Percentiles rank a stretch among this genome's conserved stretches.
phyloP scores from a whole-genome alignment of 2,329 filamentous ascomycete genomes.

The Monosporascus cannonballus region DNA sequence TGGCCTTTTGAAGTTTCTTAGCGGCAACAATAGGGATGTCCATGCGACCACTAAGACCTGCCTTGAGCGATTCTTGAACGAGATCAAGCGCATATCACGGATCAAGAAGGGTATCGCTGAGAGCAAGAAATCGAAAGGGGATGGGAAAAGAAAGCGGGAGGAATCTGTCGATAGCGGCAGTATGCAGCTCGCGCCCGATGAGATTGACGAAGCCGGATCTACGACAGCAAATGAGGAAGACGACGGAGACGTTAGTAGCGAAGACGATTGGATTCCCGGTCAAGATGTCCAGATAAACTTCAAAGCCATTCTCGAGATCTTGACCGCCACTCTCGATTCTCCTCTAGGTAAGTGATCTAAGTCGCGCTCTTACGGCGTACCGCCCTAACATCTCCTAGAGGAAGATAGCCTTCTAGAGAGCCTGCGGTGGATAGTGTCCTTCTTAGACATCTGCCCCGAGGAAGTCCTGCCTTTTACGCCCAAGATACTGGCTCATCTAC shows the following conservation, averaged over 20 bases:
- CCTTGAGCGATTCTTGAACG: conserved; percentile 81
- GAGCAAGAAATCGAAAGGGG: conserved; percentile 66
- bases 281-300: conserved; percentile 96
- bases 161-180: conserved; percentile 64
- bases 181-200: conserved; percentile 49
- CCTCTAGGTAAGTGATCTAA: conserved; percentile 54
- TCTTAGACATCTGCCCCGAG: conserved; percentile 94
- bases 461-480: conserved; percentile 95
- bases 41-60: conserved; percentile 86
- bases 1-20: conserved; percentile 85
- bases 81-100: conserved; percentile 90
- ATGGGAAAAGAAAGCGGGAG: conserved; percentile 63
- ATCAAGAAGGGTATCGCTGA: conserved; percentile 90
- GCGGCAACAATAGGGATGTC: conserved; percentile 89
- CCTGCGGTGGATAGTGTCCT: conserved; percentile 89
- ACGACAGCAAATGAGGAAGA: conserved; percentile 49
- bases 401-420: conserved; percentile 90
- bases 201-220: conserved; percentile 55
- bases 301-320: conserved; percentile 82
- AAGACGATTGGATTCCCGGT: conserved; percentile 94
- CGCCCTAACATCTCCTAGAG: conserved; percentile 44
- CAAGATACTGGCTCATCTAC: conserved; percentile 80
- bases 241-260: conserved; percentile 56
- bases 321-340: conserved; percentile 83
- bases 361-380: not conserved